These are phyloP conservation scores for Ogataea thermomethanolica DNA, from an alignment of 805 yeast species.

Conservation along the genomic window DNA sequence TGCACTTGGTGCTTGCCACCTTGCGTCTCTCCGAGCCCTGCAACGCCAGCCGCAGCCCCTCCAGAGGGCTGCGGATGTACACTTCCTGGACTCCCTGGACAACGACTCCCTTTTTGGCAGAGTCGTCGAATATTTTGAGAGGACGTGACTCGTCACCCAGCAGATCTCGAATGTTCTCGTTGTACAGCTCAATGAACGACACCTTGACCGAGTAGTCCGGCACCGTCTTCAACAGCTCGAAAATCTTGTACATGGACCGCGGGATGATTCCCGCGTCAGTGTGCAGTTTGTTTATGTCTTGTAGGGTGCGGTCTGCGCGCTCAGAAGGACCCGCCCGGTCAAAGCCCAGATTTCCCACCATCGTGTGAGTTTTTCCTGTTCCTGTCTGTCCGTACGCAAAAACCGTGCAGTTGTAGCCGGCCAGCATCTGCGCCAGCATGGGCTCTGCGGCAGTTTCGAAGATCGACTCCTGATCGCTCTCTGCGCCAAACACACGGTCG, in stretches of 20 bases:
- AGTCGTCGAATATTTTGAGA: slow-evolving; percentile 53
- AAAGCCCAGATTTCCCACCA: slow-evolving; percentile 65
- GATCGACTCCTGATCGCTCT: slow-evolving; percentile 65
- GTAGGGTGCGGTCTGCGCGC: no score
- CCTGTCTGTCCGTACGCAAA: slow-evolving; percentile 83
- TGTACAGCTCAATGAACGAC: slow-evolving; percentile 81
- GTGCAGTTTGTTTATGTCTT: slow-evolving; percentile 25
- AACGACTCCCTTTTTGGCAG: slow-evolving; percentile 39
- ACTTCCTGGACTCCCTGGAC: slow-evolving; percentile 58
- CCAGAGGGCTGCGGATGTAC: slow-evolving; percentile 45
- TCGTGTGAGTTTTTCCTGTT: slow-evolving; percentile 78
- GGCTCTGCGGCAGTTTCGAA: slow-evolving; percentile 67
- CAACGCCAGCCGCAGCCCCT: slow-evolving; percentile 49
- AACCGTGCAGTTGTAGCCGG: slow-evolving; percentile 77
- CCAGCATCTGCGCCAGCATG: slow-evolving; percentile 60
- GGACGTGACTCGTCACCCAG: slow-evolving; percentile 48
- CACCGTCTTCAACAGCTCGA: slow-evolving; percentile 42
- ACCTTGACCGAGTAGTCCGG: slow-evolving; percentile 67
- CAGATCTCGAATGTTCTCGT: slow-evolving; percentile 79
- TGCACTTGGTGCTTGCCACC: slow-evolving; percentile 76
- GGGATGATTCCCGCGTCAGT: slow-evolving; percentile 65
- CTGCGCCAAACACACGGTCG: slow-evolving; percentile 81
- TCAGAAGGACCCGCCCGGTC: slow-evolving; percentile 8
- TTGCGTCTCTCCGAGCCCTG: slow-evolving; percentile 61
- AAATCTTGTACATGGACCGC: slow-evolving; percentile 52